Base-by-base conservation (phyloP, 805 yeast genomes). In the Yarrowia sp. region DNA sequence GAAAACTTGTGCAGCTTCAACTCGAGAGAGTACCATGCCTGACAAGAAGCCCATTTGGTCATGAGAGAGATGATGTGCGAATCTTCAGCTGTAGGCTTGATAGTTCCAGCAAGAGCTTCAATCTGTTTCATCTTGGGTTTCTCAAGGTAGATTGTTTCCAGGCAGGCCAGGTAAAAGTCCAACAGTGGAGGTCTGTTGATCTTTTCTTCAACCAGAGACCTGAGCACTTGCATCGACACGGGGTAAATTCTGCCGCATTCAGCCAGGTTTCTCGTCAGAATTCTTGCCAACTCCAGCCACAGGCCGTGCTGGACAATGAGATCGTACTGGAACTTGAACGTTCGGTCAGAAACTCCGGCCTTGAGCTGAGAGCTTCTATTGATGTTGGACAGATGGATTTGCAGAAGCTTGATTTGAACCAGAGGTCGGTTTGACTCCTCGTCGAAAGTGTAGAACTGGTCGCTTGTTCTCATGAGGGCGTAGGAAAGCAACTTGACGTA, bases 271-370 rank as follows among this genome's bases (percentile, higher is more conserved):
- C 36, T 16, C 16, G 52, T 35, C 42, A 59, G 43, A 5, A 59
- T 32, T 2, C 65, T n/a, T 1, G 52, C 65, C 50, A 59, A 14
- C 19, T 59, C 65, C 2, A 59, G 52, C 50, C 52, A 45, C 32
- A 10, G 16, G 12, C 16, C 52, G 14, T 35, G 12, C 1, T 42
- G 52, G 8, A 14, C 50, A n/a, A 59, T 52, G 2, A 59, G 35
- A 19, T 59, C 52, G 35, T 42, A 45, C 32, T 59, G 65, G 42
- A 59, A 59, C 19, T n/a, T 42, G 52, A 59, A 59, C 35, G 45
- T 52, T 4, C 45, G 41, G 1, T 11, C 16, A 35, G 45, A 1
- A 10, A 59, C 52, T 12, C 52, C 65, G 4, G 11, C 15, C 19
- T 35, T 59, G 42, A 59, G 50, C 14, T 52, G n/a, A 4, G 65